phyloP scores from a whole-genome alignment of 2,329 filamentous ascomycete species.

The Remersonia thermophila region DNA sequence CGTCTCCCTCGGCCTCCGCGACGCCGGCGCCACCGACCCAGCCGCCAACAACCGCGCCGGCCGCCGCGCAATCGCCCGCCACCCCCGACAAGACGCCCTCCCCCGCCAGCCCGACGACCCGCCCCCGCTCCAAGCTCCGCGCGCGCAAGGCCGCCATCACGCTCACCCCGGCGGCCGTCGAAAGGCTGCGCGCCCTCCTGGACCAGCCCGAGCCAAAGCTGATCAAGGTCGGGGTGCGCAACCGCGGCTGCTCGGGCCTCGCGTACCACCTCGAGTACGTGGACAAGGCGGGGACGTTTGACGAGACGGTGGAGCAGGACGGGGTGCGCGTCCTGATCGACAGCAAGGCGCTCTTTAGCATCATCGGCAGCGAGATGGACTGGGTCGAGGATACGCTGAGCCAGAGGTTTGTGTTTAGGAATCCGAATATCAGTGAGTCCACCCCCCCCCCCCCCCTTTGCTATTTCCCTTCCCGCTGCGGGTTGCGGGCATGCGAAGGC shows the following conservation, averaged over 20 bases:
- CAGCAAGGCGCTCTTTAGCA: constrained; percentile 93
- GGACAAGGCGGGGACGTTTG: constrained; percentile 75
- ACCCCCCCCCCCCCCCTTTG: neutral
- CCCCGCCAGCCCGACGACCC: constrained; percentile 32
- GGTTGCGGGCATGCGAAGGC: too few relatives aligned
- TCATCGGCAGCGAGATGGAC: constrained; percentile 98
- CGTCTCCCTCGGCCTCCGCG: neutral
- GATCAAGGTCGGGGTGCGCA: constrained; percentile 88
- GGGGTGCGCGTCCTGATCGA: constrained; percentile 93
- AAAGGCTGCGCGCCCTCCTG: constrained; percentile 64
- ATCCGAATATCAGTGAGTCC: constrained; percentile 92
- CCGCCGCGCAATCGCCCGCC: constrained; percentile 3
- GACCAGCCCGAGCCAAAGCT: constrained; percentile 81
- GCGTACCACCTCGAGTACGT: constrained; percentile 93
- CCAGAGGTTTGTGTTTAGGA: constrained; percentile 84
- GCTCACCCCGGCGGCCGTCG: constrained; percentile 66
- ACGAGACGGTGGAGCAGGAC: constrained; percentile 90
- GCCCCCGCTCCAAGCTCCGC: constrained; percentile 47
- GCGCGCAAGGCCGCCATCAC: constrained; percentile 80
- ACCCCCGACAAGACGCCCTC: constrained; percentile 12
- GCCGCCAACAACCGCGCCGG: neutral
- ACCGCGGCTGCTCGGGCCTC: constrained; percentile 84
- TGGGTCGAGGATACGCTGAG: constrained; percentile 95
- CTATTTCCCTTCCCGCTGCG: too few relatives aligned
- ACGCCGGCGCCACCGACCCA: neutral